These are phyloP conservation scores for Panellus pusillus DNA, from an alignment of 768 basidiomycete species.

Conservation along the genomic window DNA sequence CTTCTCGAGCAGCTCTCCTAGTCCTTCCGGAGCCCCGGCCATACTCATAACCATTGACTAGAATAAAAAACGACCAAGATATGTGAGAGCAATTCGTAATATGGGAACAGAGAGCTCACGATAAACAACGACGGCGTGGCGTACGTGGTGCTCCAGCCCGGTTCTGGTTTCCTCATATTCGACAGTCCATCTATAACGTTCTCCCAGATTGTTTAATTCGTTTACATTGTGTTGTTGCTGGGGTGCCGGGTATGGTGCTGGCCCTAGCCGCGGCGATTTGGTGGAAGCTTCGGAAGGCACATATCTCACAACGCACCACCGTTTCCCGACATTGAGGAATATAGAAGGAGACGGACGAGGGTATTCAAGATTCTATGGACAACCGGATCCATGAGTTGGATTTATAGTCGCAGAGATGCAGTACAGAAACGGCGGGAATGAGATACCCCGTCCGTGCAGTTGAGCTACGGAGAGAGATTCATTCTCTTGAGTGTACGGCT, in stretches of 20 bases:
- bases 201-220: slow-evolving; percentile 22
- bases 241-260: no score
- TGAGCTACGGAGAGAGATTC: slow-evolving; percentile 5
- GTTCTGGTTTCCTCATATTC: slow-evolving; percentile 10
- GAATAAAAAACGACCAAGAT: not conserved
- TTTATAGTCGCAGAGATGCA: slow-evolving; percentile 4
- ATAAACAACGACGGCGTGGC: slow-evolving; percentile 30
- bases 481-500: not conserved
- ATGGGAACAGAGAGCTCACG: slow-evolving; percentile 22
- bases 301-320: not conserved
- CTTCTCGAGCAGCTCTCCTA: slow-evolving; percentile 25
- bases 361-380: not conserved
- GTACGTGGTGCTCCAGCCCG: slow-evolving; percentile 26
- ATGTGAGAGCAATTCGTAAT: not conserved
- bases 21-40: slow-evolving; percentile 23
- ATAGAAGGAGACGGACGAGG: not conserved
- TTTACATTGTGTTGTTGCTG: slow-evolving; percentile 13
- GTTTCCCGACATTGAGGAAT: not conserved
- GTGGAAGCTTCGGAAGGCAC: no score
- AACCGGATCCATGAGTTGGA: not conserved
- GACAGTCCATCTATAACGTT: not conserved
- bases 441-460: slow-evolving; percentile 4
- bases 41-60: slow-evolving; percentile 26
- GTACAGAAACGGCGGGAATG: not conserved
- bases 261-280: no score